Base-by-base conservation (phyloP, 1,139 yeast species). In the Saccharomyces hybrid region DNA sequence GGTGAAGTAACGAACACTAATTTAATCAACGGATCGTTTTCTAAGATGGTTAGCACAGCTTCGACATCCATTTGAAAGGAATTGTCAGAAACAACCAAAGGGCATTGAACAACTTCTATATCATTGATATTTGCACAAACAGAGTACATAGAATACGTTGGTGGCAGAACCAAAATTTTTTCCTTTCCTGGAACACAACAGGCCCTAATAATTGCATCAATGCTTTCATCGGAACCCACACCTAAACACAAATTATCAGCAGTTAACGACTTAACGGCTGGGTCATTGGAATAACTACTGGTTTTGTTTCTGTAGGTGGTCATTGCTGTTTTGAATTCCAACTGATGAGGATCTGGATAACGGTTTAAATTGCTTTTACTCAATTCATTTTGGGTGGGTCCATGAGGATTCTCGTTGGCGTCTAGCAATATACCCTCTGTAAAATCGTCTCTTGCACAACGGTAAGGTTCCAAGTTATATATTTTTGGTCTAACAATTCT, bases 341-440 rank as follows among this genome's bases (percentile, higher is more conserved):
- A 60, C 67, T 93, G 99, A 71, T 91, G 97, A 8, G 99, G 99
- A 64, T 93, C 99, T 8, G 99, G 99, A 69, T 93, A 93, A 64
- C 99, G 77, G 73, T 93, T 85, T 64, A 93, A 79, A 52, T 83
- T 84, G 55, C 81, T 83, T 1, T 47, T 28, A 13, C 66, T 65
- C 5, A 73, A 53, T 50, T 69, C 71, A 53, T 68, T 47, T 56
- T 89, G 72, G 0, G 96, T 83, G 1, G 97, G 95, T 0, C 99
- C 99, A 67, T 85, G 87, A 7, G 99, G 85, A 67, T 93, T 93
- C 72, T 93, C 99, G 67, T 95, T 93, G 53, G 99, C 99, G 71
- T 93, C 99, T 50, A 93, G 76, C 42, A 95, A 76, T 46, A 93
- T 77, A 14, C 98, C 99, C 31, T 79, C 89, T 58, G 82, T 85